These are phyloP conservation scores for Cordyceps cicadae DNA, from an alignment of 2,329 filamentous ascomycete species.

Conservation along the genomic window DNA sequence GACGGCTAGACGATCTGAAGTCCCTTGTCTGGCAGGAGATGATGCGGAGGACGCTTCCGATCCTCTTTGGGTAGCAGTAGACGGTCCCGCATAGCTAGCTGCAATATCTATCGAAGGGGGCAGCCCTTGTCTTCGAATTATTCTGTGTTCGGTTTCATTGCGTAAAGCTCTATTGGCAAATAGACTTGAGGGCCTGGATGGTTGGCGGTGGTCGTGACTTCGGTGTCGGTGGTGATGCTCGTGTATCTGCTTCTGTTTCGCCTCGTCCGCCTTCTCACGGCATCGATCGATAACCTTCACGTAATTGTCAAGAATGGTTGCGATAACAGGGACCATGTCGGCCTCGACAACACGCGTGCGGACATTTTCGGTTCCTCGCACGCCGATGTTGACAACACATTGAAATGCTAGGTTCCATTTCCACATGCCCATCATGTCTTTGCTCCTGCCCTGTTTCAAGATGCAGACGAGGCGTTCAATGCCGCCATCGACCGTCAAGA, in stretches of 20 bases:
- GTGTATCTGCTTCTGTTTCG: slow-evolving; percentile 60
- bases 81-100: slow-evolving; percentile 31
- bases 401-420: slow-evolving; percentile 99
- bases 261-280: slow-evolving; percentile 76
- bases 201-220: slow-evolving; percentile 39
- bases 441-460: slow-evolving; percentile 91
- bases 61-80: slow-evolving; percentile 21
- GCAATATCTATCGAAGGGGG: slow-evolving; percentile 60
- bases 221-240: slow-evolving; percentile 44
- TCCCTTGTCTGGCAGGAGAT: slow-evolving; percentile 7
- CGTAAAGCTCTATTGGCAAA: slow-evolving; percentile 46
- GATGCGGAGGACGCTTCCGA: slow-evolving; percentile 16
- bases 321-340: slow-evolving; percentile 98
- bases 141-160: slow-evolving; percentile 50
- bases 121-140: slow-evolving; percentile 68
- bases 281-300: slow-evolving; percentile 92
- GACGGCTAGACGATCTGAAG: slow-evolving; percentile 14
- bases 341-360: slow-evolving; percentile 94
- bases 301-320: slow-evolving; percentile 96
- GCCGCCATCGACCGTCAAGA: slow-evolving; percentile 95
- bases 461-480: slow-evolving; percentile 96
- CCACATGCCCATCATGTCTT: slow-evolving; percentile 99
- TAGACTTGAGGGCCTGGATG: slow-evolving; percentile 28
- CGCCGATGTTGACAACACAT: slow-evolving; percentile 97
- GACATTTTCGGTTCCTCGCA: slow-evolving; percentile 88